Evolutionary conservation across 768 basidiomycete species (phyloP).

Genomic region (Boletellus sp.): DNA sequence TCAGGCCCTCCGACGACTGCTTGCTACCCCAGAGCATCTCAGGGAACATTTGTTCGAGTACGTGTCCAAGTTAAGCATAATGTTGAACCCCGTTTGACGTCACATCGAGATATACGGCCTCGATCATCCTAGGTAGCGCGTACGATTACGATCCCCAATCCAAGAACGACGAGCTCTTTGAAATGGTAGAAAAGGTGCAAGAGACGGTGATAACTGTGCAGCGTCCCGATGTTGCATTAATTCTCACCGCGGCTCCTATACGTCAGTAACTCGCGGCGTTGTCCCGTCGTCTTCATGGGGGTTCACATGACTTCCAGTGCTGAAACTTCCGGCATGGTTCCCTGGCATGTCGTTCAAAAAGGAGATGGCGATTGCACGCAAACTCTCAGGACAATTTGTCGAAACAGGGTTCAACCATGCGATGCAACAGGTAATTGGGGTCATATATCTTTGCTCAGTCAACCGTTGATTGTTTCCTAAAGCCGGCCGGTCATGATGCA

Average conservation of each 20-base stretch:
- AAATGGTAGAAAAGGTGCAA: neutral
- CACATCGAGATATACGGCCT: slow-evolving; percentile 4
- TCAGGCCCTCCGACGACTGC: slow-evolving; percentile 28
- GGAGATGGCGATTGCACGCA: neutral
- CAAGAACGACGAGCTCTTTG: slow-evolving; percentile 4
- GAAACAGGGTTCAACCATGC: slow-evolving; percentile 4
- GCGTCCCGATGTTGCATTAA: slow-evolving; percentile 6
- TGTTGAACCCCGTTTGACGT: neutral
- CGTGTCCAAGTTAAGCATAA: neutral
- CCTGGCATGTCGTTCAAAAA: slow-evolving; percentile 8
- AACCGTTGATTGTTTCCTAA: neutral
- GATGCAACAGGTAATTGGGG: slow-evolving; percentile 1
- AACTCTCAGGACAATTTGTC: neutral
- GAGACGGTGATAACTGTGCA: neutral
- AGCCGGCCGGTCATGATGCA: neutral
- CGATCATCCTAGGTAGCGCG: slow-evolving; percentile 1
- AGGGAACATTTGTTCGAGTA: slow-evolving; percentile 31
- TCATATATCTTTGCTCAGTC: neutral
- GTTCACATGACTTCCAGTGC: neutral
- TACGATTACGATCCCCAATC: slow-evolving; percentile 13
- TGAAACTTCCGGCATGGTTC: slow-evolving; percentile 15
- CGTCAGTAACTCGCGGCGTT: neutral
- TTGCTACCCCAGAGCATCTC: slow-evolving; percentile 30
- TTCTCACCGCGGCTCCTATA: slow-evolving; percentile 1
- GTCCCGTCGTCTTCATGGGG: neutral